Conservation (phyloP, 1,284 basidiomycete genomes). For the Ustilago nuda region DNA sequence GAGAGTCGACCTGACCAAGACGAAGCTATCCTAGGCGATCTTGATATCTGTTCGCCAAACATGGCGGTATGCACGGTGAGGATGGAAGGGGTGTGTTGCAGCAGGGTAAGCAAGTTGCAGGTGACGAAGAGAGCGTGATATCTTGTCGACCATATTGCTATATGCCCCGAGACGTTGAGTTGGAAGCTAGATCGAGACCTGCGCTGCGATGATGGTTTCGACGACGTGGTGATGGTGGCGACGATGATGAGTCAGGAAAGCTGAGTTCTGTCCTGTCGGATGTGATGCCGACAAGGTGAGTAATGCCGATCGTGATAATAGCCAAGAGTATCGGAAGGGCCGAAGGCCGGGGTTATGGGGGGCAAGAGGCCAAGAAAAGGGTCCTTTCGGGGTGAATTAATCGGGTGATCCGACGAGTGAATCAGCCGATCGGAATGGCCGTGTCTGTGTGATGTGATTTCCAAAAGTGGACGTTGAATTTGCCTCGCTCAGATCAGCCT, state of each 20-base stretch:
- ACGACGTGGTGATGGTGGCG: neutral
- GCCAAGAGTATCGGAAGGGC: neutral
- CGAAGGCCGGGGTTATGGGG: neutral
- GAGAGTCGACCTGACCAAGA: conserved; percentile 49
- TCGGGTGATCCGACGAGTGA: neutral
- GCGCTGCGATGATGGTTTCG: neutral
- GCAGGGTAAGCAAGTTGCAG: neutral
- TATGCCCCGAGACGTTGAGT: conserved; percentile 1
- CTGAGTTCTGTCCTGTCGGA: neutral
- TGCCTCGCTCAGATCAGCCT: conserved; percentile 12
- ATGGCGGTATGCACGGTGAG: conserved; percentile 13
- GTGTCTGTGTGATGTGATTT: neutral
- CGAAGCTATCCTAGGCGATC: conserved; percentile 30
- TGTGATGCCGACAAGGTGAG: neutral
- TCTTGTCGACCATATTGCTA: conserved; percentile 38
- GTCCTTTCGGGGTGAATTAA: neutral
- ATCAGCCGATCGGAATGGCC: conserved; percentile 1
- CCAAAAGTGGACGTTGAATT: no score
- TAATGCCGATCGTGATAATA: neutral
- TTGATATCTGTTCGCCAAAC: conserved; percentile 39
- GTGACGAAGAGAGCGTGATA: conserved; percentile 7
- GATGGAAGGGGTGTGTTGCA: neutral
- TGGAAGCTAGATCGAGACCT: neutral
- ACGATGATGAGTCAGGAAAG: neutral
- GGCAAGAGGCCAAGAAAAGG: neutral